Percentiles rank a stretch among this genome's conserved stretches.
These are phyloP conservation scores for Diaporthe humulicola DNA, from an alignment of 2,329 filamentous ascomycete genomes.

Conservation along the genomic window DNA sequence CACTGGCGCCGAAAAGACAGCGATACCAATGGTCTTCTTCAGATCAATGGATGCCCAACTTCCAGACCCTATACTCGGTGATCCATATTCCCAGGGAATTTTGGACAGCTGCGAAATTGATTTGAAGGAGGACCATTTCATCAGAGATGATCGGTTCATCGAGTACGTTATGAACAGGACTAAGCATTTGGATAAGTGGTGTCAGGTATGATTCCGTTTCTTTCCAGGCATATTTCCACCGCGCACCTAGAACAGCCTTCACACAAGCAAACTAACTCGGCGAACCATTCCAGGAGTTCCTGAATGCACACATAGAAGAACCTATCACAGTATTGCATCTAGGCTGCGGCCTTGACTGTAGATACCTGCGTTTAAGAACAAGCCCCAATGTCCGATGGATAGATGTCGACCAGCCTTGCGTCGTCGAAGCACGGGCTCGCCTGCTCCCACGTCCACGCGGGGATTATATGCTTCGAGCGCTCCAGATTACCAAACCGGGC, in stretches of 20 bases:
- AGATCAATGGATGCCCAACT: conserved; percentile 28
- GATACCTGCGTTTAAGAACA: conserved; percentile 20
- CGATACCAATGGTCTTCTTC: conserved; percentile 17
- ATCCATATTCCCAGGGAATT: conserved; percentile 24
- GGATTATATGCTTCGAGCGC: conserved; percentile 33
- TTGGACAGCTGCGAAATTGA: conserved; percentile 31
- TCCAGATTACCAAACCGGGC: conserved; percentile 26
- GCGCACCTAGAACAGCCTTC: no score
- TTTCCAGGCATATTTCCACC: background rate
- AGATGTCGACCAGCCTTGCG: conserved; percentile 34
- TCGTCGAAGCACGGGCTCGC: conserved; percentile 29
- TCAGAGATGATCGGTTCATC: conserved; percentile 7
- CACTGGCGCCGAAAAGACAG: conserved; percentile 4
- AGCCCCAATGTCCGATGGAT: conserved; percentile 37
- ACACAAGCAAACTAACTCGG: background rate
- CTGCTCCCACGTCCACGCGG: conserved; percentile 22
- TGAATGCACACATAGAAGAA: conserved; percentile 10
- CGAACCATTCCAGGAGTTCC: conserved; percentile 1
- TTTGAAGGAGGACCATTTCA: background rate
- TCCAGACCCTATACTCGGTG: conserved; percentile 34
- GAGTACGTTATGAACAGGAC: conserved; percentile 22
- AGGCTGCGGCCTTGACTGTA: conserved; percentile 36
- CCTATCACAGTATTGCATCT: conserved; percentile 35
- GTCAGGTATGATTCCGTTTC: background rate
- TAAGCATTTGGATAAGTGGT: conserved; percentile 14